phyloP scores from a whole-genome alignment of 495 filamentous ascomycete genomes.

The Thozetella sp. region DNA sequence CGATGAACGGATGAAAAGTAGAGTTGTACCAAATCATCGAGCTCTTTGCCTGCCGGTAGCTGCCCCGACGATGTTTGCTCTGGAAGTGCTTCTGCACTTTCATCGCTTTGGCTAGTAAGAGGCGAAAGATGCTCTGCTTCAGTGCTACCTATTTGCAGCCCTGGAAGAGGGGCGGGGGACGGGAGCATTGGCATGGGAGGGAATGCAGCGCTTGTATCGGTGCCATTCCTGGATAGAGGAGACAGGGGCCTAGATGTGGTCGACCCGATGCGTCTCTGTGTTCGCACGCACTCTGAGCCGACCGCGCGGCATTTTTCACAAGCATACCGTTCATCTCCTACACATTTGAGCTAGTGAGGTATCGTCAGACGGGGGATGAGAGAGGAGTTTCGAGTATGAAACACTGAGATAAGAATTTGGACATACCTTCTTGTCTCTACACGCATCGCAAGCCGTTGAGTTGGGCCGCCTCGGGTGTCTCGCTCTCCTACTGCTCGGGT shows the following conservation, averaged over 20 bases:
- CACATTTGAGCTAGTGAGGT: conserved; percentile 3
- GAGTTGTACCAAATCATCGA: conserved; percentile 1
- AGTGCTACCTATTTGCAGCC: too few species aligned
- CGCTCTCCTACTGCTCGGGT: neutral
- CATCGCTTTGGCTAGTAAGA: neutral
- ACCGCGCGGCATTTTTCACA: neutral
- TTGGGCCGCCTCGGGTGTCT: neutral
- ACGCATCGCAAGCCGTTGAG: conserved; percentile 1
- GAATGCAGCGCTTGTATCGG: neutral
- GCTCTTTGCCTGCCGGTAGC: neutral
- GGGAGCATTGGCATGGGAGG: too few species aligned
- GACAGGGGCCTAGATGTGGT: neutral
- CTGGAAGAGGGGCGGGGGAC: too few species aligned
- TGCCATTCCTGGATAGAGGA: neutral
- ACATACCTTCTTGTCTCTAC: conserved; percentile 3
- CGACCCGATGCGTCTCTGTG: too few species aligned
- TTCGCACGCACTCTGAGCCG: neutral
- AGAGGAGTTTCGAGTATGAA: too few species aligned
- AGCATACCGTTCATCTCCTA: neutral
- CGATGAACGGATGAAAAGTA: conserved; percentile 2
- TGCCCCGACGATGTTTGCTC: neutral
- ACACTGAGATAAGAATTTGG: too few species aligned
- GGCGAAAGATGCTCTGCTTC: too few species aligned
- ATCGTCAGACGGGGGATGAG: too few species aligned
- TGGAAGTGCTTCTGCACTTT: neutral